Conservation (phyloP, 768 basidiomycete species). For the Boletales sp. region DNA sequence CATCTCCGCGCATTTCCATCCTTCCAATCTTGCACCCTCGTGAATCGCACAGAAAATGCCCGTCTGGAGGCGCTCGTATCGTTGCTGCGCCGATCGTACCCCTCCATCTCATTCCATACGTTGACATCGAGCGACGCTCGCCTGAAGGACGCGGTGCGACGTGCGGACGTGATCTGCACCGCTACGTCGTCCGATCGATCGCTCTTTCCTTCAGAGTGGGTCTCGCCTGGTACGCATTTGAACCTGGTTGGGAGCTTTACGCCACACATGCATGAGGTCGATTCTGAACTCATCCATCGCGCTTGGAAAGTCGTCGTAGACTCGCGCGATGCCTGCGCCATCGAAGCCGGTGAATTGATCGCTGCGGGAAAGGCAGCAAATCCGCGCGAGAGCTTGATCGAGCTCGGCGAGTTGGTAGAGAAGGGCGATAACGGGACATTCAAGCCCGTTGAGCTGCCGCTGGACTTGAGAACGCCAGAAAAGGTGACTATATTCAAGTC, state of each 20-base stretch:
- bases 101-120: slow-evolving; percentile 17
- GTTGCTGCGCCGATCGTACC: slow-evolving; percentile 26
- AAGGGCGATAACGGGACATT: slow-evolving; percentile 5
- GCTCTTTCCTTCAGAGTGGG: slow-evolving; percentile 66
- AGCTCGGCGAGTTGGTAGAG: slow-evolving; percentile 64
- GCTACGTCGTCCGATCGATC: slow-evolving; percentile 71
- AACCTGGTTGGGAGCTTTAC: slow-evolving; percentile 82
- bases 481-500: slow-evolving; percentile 82
- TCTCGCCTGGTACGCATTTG: slow-evolving; percentile 60
- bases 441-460: slow-evolving; percentile 10
- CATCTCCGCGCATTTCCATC: slow-evolving; percentile 56
- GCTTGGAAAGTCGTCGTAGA: slow-evolving; percentile 68
- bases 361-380: slow-evolving; percentile 38
- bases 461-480: slow-evolving; percentile 27
- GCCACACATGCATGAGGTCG: slow-evolving; percentile 77
- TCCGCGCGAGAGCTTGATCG: slow-evolving; percentile 42
- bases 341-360: slow-evolving; percentile 83
- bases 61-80: slow-evolving; percentile 42
- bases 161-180: slow-evolving; percentile 54
- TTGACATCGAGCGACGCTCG: slow-evolving; percentile 6
- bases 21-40: slow-evolving; percentile 50
- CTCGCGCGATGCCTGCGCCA: slow-evolving; percentile 62
- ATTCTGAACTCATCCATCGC: slow-evolving; percentile 50
- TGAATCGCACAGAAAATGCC: slow-evolving; percentile 56
- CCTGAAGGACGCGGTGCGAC: slow-evolving; percentile 12